These are phyloP conservation scores for Phytophthora chlamydospora DNA, from an alignment of 352 stramenopile species.

Conservation along the genomic window DNA sequence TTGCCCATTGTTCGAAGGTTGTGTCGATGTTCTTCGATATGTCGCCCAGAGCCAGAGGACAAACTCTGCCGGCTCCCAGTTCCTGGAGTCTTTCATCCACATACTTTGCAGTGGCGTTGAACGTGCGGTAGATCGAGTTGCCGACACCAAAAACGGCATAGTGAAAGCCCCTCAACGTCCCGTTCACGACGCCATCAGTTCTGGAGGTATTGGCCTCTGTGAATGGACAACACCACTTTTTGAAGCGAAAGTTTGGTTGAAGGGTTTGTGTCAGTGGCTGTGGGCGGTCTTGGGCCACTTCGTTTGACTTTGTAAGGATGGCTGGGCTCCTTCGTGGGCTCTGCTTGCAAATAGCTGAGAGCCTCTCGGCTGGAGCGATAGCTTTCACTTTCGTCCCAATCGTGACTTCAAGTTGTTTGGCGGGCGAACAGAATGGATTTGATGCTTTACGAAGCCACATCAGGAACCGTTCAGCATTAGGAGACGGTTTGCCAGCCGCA, in stretches of 20 bases:
- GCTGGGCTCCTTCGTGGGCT: neutral
- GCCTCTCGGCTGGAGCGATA: neutral
- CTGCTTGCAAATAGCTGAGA: neutral
- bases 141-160: slow-evolving; percentile 96
- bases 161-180: slow-evolving; percentile 50
- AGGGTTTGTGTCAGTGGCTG: neutral
- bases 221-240: slow-evolving; percentile 9
- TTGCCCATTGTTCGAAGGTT: slow-evolving; percentile 67
- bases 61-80: slow-evolving; percentile 79
- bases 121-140: slow-evolving; percentile 95
- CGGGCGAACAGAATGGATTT: neutral
- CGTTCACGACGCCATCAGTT: slow-evolving; percentile 20
- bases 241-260: neutral
- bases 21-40: slow-evolving; percentile 87
- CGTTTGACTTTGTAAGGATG: neutral
- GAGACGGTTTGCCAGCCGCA: slow-evolving; percentile 88
- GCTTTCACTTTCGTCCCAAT: neutral
- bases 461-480: slow-evolving; percentile 35
- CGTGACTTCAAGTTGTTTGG: neutral
- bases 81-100: slow-evolving; percentile 84
- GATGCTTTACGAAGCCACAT: slow-evolving; percentile 24
- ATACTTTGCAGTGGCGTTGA: slow-evolving; percentile 93
- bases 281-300: neutral
- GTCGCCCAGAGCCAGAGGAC: slow-evolving; percentile 90
- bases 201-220: slow-evolving; percentile 3